Conservation (phyloP, 176 grass and related monocot genomes). For the Aegilops umbellulata region DNA sequence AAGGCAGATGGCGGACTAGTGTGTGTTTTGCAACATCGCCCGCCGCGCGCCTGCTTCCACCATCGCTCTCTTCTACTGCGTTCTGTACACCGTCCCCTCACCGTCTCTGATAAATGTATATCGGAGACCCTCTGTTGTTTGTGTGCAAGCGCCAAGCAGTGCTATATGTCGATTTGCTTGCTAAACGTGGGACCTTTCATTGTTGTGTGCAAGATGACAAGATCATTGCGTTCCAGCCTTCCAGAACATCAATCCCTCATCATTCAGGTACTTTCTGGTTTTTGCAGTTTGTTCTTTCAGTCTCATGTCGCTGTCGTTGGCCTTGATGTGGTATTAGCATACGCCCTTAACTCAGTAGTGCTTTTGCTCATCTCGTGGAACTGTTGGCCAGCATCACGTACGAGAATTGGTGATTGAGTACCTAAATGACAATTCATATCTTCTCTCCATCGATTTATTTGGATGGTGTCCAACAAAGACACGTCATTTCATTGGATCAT, state of each 20-base stretch:
- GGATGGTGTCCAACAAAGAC: too few relatives aligned
- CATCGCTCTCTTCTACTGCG: constrained; percentile 57
- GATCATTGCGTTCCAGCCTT: constrained; percentile 78
- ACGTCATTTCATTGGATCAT: too few relatives aligned
- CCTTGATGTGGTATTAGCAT: neutral
- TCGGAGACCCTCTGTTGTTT: too few relatives aligned
- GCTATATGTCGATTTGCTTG: neutral
- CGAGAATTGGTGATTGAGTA: neutral
- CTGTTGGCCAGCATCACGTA: neutral
- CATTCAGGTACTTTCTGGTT: constrained; percentile 58
- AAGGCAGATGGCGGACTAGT: constrained; percentile 24
- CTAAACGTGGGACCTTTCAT: neutral
- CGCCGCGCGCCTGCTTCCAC: constrained; percentile 42
- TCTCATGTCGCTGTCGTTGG: neutral
- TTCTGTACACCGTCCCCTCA: constrained; percentile 18
- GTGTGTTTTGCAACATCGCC: constrained; percentile 72
- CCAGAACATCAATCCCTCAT: constrained; percentile 72
- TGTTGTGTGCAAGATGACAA: constrained; percentile 64
- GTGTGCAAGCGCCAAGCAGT: too few relatives aligned
- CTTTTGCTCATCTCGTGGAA: constrained; percentile 30
- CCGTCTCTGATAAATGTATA: neutral
- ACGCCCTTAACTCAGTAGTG: neutral
- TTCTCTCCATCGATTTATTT: too few relatives aligned
- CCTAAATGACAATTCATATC: too few relatives aligned
- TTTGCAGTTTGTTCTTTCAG: neutral